These are phyloP conservation scores for Cyclotella kingstonii DNA, from an alignment of 108 stramenopile species.

Conservation along the genomic window DNA sequence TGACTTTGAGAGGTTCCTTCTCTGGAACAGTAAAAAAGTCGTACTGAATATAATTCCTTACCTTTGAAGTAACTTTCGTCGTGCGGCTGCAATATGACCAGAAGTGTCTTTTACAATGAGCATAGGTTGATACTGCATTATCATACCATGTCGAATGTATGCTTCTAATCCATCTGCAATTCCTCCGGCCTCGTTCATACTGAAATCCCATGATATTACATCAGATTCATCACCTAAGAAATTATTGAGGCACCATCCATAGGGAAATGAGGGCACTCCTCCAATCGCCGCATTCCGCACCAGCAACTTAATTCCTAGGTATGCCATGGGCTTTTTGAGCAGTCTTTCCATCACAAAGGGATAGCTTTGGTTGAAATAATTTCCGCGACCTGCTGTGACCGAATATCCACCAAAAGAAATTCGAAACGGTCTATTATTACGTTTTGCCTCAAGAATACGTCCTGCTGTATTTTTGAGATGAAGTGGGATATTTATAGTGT, in stretches of 20 bases:
- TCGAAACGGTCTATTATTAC: conserved; percentile 49
- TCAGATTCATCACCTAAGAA: conserved; percentile 55
- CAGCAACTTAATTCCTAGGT: conserved; percentile 36
- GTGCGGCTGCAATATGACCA: conserved; percentile 24
- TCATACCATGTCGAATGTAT: conserved; percentile 50
- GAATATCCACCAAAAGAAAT: conserved; percentile 71
- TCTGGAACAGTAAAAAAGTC: neutral
- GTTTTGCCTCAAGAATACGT: conserved; percentile 43
- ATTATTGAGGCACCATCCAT: conserved; percentile 66
- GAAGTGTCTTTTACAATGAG: conserved; percentile 65
- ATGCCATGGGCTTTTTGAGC: conserved; percentile 32
- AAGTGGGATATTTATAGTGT: conserved; percentile 12
- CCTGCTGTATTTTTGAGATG: conserved; percentile 50
- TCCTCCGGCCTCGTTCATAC: conserved; percentile 64
- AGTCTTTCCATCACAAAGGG: conserved; percentile 63
- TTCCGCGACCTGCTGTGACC: conserved; percentile 72
- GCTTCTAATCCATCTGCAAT: conserved; percentile 53
- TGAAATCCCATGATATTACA: conserved; percentile 75
- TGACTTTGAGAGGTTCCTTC: neutral
- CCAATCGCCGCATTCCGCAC: conserved; percentile 76
- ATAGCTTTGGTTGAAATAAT: conserved; percentile 60
- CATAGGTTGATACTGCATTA: conserved; percentile 42
- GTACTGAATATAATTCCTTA: neutral
- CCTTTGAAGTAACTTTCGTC: conserved; percentile 33
- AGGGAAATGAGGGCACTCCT: conserved; percentile 67